Evolutionary conservation across 164 flowering plant genomes (phyloP).

Genomic region (Magnolia sinica): DNA sequence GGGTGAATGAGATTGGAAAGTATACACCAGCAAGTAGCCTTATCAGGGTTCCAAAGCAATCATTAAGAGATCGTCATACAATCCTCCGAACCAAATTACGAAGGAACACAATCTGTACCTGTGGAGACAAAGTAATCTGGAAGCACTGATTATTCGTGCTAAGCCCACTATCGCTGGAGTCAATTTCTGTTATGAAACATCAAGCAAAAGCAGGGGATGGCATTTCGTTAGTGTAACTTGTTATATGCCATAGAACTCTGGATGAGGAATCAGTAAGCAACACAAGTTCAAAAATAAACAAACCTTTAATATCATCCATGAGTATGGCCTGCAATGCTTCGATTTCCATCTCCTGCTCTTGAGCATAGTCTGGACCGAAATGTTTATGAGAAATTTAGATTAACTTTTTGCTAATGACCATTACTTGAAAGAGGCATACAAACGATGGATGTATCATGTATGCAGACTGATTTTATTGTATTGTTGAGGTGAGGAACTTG

Average conservation of each 20-base stretch:
- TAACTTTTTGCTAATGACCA: background rate
- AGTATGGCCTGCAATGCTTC: slow-evolving; percentile 96
- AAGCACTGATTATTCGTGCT: slow-evolving; percentile 71
- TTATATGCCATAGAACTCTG: background rate
- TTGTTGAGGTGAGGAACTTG: background rate
- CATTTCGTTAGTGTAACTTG: background rate
- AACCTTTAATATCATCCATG: slow-evolving; percentile 92
- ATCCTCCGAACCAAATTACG: background rate
- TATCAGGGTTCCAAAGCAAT: background rate
- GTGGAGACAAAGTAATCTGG: slow-evolving; percentile 67
- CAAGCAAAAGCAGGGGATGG: background rate
- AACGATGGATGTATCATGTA: background rate
- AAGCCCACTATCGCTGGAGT: slow-evolving; percentile 76
- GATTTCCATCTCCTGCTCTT: slow-evolving; percentile 97
- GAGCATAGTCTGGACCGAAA: slow-evolving; percentile 52
- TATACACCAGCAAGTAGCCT: background rate
- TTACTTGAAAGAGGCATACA: background rate
- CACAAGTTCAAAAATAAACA: slow-evolving; percentile 3
- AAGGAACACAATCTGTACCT: slow-evolving; percentile 33
- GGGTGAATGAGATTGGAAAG: background rate
- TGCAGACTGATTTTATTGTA: background rate
- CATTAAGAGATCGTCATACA: background rate
- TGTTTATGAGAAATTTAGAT: background rate
- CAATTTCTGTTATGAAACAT: slow-evolving; percentile 61
- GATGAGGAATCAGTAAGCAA: background rate